Evolutionary conservation across 306 rosid genomes (phyloP).

Genomic region (Myrica gale): DNA sequence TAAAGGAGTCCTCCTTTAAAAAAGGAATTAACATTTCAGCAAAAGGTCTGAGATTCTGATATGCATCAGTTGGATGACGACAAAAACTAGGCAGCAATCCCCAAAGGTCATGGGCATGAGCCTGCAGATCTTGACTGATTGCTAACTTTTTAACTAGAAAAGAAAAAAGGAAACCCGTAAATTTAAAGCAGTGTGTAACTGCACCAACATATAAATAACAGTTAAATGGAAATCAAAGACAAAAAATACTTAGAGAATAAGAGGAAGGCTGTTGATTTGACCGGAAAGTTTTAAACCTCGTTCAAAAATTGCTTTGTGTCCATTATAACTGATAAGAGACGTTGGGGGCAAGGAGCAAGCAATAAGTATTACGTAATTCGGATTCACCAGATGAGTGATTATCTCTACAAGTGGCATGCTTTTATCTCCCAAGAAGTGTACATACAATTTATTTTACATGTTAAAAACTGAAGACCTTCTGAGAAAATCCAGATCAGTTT

Average conservation of each 20-base stretch:
- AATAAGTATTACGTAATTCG: background rate
- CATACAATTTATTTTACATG: background rate
- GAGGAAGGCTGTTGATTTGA: background rate
- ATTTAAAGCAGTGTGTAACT: background rate
- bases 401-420: too few relatives aligned
- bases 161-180: slow-evolving; percentile 6
- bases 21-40: slow-evolving; percentile 52
- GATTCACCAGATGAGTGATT: background rate
- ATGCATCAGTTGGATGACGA: slow-evolving; percentile 69
- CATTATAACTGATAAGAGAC: background rate
- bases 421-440: too few relatives aligned
- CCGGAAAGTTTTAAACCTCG: slow-evolving; percentile 5
- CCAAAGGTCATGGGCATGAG: slow-evolving; percentile 56
- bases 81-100: slow-evolving; percentile 86
- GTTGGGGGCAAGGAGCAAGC: background rate
- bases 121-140: slow-evolving; percentile 52
- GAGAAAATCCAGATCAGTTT: background rate
- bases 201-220: background rate
- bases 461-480: background rate
- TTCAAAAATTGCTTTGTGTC: background rate
- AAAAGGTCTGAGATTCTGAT: slow-evolving; percentile 43
- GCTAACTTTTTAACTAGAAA: slow-evolving; percentile 50
- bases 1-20: slow-evolving; percentile 66
- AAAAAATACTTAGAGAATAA: slow-evolving; percentile 2
- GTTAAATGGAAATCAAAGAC: slow-evolving; percentile 14